phyloP scores from a whole-genome alignment of 139 green algal species.

The Haematococcus sp. region DNA sequence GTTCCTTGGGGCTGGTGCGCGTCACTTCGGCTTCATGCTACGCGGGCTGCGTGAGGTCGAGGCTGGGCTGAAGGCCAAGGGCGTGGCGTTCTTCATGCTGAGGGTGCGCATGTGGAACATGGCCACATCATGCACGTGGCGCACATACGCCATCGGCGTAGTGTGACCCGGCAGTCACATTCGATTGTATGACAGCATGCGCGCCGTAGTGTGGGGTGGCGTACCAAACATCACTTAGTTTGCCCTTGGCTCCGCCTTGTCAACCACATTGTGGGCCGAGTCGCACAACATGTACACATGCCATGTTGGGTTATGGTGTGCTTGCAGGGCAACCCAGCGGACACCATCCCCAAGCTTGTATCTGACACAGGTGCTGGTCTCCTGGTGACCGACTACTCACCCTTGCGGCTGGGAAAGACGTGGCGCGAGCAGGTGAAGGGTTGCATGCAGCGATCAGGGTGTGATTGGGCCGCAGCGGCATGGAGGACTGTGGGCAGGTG shows the following conservation, averaged over 20 bases:
- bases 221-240: no score
- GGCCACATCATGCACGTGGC: no score
- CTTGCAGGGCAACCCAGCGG: constrained; percentile 61
- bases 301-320: no score
- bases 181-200: no score
- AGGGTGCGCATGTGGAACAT: no score
- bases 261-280: no score
- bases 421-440: constrained; percentile 68
- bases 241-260: no score
- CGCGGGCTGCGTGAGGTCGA: constrained; percentile 71
- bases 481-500: neutral
- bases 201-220: no score
- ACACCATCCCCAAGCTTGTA: constrained; percentile 75
- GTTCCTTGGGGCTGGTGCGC: constrained; percentile 70
- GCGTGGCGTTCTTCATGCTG: constrained; percentile 80
- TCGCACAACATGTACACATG: no score
- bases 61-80: constrained; percentile 48
- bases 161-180: no score
- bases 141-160: no score
- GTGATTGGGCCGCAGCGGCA: neutral
- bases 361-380: constrained; percentile 55
- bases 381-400: constrained; percentile 89
- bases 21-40: constrained; percentile 92
- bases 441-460: neutral
- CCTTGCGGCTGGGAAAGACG: constrained; percentile 68